A percentile compares a stretch with the other conserved stretches of the same genome.
Evolutionary conservation across 2,329 filamentous ascomycete species (phyloP).

Genomic region (Huntiella omanensis): DNA sequence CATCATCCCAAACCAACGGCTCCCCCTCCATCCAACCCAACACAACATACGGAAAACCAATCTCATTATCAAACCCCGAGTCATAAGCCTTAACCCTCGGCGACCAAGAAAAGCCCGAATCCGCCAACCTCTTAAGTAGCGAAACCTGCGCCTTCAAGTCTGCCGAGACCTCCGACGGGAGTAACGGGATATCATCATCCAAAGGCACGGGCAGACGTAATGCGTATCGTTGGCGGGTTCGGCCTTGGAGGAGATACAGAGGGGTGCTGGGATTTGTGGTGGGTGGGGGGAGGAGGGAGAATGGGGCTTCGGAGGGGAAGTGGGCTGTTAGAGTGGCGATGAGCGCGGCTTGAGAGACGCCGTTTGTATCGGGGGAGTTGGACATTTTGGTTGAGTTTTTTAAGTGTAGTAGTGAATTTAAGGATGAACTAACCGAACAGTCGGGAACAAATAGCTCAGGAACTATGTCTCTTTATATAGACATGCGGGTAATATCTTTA

Average conservation of each 20-base stretch:
- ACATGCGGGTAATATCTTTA: neutral
- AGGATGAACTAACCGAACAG: neutral
- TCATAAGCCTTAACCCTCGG: conserved; percentile 6
- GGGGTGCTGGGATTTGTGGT: neutral
- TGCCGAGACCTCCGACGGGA: neutral
- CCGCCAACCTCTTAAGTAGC: conserved; percentile 3
- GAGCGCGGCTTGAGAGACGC: conserved; percentile 9
- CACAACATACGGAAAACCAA: conserved; percentile 9
- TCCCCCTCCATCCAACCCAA: conserved; percentile 8
- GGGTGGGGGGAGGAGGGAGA: neutral
- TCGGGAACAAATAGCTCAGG: neutral
- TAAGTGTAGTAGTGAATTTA: neutral
- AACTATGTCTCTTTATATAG: neutral
- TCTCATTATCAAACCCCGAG: conserved; percentile 1
- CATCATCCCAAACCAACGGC: conserved; percentile 4
- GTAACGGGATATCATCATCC: neutral
- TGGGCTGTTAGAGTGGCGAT: neutral
- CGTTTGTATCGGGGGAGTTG: too few relatives aligned
- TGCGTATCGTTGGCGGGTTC: conserved; percentile 3
- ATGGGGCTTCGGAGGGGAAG: conserved; percentile 3
- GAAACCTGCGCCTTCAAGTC: neutral
- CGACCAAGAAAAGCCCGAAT: conserved; percentile 9
- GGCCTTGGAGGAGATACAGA: conserved; percentile 7
- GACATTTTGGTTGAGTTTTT: neutral
- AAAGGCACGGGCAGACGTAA: conserved; percentile 4